These are phyloP conservation scores for Xylaria sp. DNA, from an alignment of 2,329 filamentous ascomycete genomes.

Conservation along the genomic window DNA sequence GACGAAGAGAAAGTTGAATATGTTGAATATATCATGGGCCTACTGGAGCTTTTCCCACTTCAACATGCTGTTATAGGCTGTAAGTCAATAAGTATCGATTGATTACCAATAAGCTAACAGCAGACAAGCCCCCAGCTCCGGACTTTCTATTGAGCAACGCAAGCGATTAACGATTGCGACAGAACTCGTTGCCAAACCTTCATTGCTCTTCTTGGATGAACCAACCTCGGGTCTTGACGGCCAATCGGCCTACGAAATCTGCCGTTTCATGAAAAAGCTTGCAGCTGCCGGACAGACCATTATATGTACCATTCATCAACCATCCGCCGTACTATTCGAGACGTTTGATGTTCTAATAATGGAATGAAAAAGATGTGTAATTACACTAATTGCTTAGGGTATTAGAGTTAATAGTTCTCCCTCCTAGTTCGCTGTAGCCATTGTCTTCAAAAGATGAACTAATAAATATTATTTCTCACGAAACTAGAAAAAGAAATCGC, in stretches of 20 bases:
- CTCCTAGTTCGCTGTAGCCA: too few relatives aligned
- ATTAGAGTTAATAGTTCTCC: background rate
- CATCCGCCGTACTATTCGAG: conserved; percentile 66
- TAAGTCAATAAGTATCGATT: conserved; percentile 25
- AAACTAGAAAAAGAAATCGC: too few relatives aligned
- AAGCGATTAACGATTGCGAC: conserved; percentile 10
- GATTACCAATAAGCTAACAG: background rate
- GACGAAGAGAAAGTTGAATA: conserved; percentile 73
- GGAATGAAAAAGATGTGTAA: background rate
- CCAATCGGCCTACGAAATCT: conserved; percentile 69
- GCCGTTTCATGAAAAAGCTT: conserved; percentile 70
- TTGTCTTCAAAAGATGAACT: too few relatives aligned
- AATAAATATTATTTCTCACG: too few relatives aligned
- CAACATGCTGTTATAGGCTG: conserved; percentile 73
- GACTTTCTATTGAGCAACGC: conserved; percentile 9
- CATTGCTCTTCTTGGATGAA: conserved; percentile 58
- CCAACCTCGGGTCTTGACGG: conserved; percentile 69
- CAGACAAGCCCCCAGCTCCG: background rate
- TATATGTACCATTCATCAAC: conserved; percentile 71
- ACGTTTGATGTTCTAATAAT: conserved; percentile 63
- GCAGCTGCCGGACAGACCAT: conserved; percentile 70
- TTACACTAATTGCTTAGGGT: background rate
- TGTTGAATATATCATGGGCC: conserved; percentile 74
- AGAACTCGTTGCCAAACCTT: conserved; percentile 4
- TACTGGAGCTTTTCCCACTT: conserved; percentile 75